A percentile compares a stretch with the other conserved stretches of the same genome.
Conservation (phyloP, 1,139 yeast genomes). For the Yamadazyma diospyri region DNA sequence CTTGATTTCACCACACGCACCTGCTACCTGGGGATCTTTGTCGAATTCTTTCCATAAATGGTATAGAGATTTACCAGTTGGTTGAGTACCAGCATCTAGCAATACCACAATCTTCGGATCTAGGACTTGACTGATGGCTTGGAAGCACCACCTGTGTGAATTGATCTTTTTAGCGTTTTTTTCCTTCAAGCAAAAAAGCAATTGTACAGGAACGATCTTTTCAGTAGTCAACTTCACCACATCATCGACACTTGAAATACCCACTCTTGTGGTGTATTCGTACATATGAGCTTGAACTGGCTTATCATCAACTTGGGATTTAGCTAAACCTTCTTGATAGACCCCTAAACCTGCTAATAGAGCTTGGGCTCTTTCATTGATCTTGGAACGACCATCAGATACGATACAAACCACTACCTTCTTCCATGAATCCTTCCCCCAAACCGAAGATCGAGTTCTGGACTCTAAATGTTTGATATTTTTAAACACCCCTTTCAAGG, state of each 20-base stretch:
- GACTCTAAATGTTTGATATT: slow-evolving; percentile 47
- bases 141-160: slow-evolving; percentile 51
- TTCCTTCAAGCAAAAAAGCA: slow-evolving; percentile 46
- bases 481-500: slow-evolving; percentile 46
- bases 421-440: slow-evolving; percentile 52
- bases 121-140: slow-evolving; percentile 43
- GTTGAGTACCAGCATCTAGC: slow-evolving; percentile 49
- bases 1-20: slow-evolving; percentile 50
- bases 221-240: slow-evolving; percentile 48
- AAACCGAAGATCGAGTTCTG: slow-evolving; percentile 36
- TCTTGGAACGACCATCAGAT: slow-evolving; percentile 47
- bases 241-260: slow-evolving; percentile 44
- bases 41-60: slow-evolving; percentile 50
- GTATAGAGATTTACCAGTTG: slow-evolving; percentile 42
- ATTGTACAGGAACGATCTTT: slow-evolving; percentile 47
- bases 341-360: slow-evolving; percentile 47
- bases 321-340: slow-evolving; percentile 49
- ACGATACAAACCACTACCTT: slow-evolving; percentile 48
- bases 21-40: slow-evolving; percentile 46
- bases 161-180: slow-evolving; percentile 46
- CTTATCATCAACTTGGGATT: slow-evolving; percentile 44
- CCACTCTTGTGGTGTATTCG: slow-evolving; percentile 48
- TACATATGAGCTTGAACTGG: slow-evolving; percentile 46
- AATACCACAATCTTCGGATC: slow-evolving; percentile 43
- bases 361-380: slow-evolving; percentile 48